A percentile compares a stretch with the other conserved stretches of the same genome.
phyloP scores from a whole-genome alignment of 257 asterid species.

The Galeopsis tetrahit region DNA sequence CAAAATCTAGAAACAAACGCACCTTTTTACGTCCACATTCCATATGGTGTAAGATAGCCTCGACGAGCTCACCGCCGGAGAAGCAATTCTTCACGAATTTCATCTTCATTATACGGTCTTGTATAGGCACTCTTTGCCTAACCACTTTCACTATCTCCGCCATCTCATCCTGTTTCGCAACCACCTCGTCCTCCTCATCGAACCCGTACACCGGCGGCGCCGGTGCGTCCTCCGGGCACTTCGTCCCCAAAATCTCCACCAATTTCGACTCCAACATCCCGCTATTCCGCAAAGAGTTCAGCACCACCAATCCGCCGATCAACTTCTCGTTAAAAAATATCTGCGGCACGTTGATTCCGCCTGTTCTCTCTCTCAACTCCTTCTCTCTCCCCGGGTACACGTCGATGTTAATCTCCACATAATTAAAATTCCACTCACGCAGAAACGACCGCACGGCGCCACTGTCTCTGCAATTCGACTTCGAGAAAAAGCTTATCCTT shows the following conservation, averaged over 20 bases:
- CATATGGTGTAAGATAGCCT: slow-evolving; percentile 70
- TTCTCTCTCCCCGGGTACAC: slow-evolving; percentile 74
- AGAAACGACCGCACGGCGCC: slow-evolving; percentile 76
- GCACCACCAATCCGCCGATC: slow-evolving; percentile 82
- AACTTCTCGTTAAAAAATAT: slow-evolving; percentile 80
- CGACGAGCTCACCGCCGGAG: slow-evolving; percentile 82
- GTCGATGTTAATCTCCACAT: slow-evolving; percentile 84
- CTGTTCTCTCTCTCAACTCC: slow-evolving; percentile 72
- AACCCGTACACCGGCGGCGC: slow-evolving; percentile 82
- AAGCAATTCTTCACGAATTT: slow-evolving; percentile 85
- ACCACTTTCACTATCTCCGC: slow-evolving; percentile 65
- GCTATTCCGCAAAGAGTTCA: slow-evolving; percentile 82
- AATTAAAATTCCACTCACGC: slow-evolving; percentile 54
- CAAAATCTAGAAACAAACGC: not conserved
- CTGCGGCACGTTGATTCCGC: slow-evolving; percentile 69
- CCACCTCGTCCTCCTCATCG: slow-evolving; percentile 63
- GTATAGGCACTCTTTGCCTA: slow-evolving; percentile 81
- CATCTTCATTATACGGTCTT: slow-evolving; percentile 83
- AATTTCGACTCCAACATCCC: slow-evolving; percentile 73
- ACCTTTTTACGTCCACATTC: slow-evolving; percentile 86
- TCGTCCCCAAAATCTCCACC: slow-evolving; percentile 69
- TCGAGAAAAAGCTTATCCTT: slow-evolving; percentile 77
- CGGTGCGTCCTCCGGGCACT: slow-evolving; percentile 89
- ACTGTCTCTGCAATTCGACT: slow-evolving; percentile 87
- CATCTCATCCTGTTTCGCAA: slow-evolving; percentile 58